These are phyloP conservation scores for Aspergillus olivimuriae DNA, from an alignment of 495 filamentous ascomycete genomes.

Conservation along the genomic window DNA sequence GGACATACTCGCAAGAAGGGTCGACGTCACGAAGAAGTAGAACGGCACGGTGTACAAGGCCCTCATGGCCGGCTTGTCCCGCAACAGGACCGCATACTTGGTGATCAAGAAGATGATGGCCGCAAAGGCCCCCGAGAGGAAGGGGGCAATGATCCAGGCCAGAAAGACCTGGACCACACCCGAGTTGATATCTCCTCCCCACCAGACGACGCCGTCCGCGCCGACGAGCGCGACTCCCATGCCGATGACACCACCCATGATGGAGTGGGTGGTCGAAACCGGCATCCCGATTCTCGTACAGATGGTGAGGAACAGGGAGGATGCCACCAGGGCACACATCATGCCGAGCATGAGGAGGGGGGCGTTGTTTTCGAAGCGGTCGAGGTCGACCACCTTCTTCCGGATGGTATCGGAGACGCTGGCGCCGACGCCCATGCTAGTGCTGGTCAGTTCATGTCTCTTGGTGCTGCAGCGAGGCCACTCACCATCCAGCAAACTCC, in stretches of 20 bases:
- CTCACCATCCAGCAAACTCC: constrained; percentile 14
- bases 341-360: constrained; percentile 17
- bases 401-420: constrained; percentile 15
- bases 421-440: constrained; percentile 14
- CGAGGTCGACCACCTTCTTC: constrained; percentile 13
- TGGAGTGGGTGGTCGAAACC: constrained; percentile 17
- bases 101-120: constrained; percentile 16
- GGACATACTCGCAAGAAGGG: constrained; percentile 11
- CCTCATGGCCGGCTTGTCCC: constrained; percentile 4
- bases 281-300: constrained; percentile 14
- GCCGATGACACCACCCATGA: constrained; percentile 15
- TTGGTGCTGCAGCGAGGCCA: no score
- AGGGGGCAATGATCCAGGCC: constrained; percentile 15
- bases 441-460: no score
- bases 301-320: constrained; percentile 11
- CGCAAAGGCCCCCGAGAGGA: constrained; percentile 8
- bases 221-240: constrained; percentile 14
- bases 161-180: constrained; percentile 18
- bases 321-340: constrained; percentile 11
- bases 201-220: constrained; percentile 10
- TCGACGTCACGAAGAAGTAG: constrained; percentile 13
- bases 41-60: constrained; percentile 11
- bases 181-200: constrained; percentile 16
- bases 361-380: constrained; percentile 6
- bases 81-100: constrained; percentile 11